A percentile compares a stretch with the other conserved stretches of the same genome.
phyloP scores from a whole-genome alignment of 2,329 filamentous ascomycete species.

The Helicocarpus griseus region DNA sequence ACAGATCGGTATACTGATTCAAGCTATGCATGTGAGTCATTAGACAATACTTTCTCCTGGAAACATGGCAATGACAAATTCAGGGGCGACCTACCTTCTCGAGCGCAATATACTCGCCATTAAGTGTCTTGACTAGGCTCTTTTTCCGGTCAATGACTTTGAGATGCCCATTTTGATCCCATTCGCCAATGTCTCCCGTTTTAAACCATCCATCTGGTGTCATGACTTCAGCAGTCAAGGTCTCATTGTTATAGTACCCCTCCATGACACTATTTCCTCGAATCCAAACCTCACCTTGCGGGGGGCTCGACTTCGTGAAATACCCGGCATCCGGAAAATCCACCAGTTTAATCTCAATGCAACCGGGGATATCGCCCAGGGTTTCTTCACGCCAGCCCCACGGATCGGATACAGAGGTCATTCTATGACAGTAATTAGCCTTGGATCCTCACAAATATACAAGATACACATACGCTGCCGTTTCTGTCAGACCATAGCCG shows the following conservation, averaged over 20 bases:
- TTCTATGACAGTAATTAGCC: conserved; percentile 17
- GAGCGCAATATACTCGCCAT: conserved; percentile 92
- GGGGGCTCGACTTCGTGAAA: conserved; percentile 59
- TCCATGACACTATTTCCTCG: conserved; percentile 65
- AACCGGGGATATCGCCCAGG: conserved; percentile 68
- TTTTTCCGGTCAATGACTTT: conserved; percentile 93
- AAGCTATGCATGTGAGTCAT: conserved; percentile 41
- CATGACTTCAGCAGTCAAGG: conserved; percentile 70
- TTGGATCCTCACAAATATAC: neutral
- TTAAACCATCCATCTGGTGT: conserved; percentile 91
- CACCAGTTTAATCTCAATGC: conserved; percentile 82
- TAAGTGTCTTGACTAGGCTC: conserved; percentile 92
- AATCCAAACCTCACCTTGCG: conserved; percentile 89
- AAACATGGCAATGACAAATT: neutral
- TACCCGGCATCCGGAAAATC: conserved; percentile 86
- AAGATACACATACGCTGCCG: conserved; percentile 52
- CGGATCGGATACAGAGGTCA: conserved; percentile 53
- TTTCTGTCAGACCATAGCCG: conserved; percentile 93
- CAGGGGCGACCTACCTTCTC: conserved; percentile 49
- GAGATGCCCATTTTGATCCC: conserved; percentile 68
- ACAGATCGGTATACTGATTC: conserved; percentile 69
- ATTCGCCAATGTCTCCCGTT: conserved; percentile 91
- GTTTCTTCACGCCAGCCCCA: conserved; percentile 69
- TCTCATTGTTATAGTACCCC: conserved; percentile 75
- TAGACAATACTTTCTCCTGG: neutral